These are phyloP conservation scores for Pyropia haitanensis DNA, from an alignment of 23 red algal species.

Conservation along the genomic window DNA sequence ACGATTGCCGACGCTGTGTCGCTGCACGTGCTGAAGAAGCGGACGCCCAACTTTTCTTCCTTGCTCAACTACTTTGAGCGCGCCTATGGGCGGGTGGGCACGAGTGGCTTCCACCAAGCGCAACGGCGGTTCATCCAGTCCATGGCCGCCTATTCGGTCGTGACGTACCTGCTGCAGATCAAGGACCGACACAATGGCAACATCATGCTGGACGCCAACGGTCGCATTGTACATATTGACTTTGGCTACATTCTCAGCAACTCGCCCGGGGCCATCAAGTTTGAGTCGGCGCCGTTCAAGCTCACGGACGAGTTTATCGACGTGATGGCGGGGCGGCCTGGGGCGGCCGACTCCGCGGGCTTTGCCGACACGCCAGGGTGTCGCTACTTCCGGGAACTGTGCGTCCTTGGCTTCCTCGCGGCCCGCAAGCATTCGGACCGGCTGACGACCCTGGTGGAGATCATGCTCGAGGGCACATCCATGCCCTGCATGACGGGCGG, in stretches of 20 bases:
- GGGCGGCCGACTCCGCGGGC: conserved; percentile 45
- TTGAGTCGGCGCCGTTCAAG: conserved; percentile 98
- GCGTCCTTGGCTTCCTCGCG: conserved; percentile 85
- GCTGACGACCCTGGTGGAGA: conserved; percentile 85
- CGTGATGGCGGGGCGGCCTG: conserved; percentile 71
- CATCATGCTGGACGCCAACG: conserved; percentile 87
- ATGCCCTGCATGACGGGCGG: conserved; percentile 96
- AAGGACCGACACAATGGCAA: conserved; percentile 99
- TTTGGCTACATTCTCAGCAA: conserved; percentile 98
- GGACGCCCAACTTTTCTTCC: conserved; percentile 78
- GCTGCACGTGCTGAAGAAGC: conserved; percentile 86
- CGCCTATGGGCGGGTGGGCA: conserved; percentile 56
- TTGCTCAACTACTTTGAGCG: conserved; percentile 85
- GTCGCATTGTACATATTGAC: conserved; percentile 92
- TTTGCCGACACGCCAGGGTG: conserved; percentile 53
- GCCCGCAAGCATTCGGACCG: conserved; percentile 93
- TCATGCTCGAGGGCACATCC: conserved; percentile 91
- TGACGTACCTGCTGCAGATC: conserved; percentile 94
- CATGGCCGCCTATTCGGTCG: conserved; percentile 93
- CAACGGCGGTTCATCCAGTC: conserved; percentile 76
- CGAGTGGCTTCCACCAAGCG: conserved; percentile 43
- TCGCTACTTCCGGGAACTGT: conserved; percentile 90
- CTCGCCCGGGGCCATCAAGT: conserved; percentile 94
- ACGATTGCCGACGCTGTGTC: conserved; percentile 79
- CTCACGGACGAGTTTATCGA: conserved; percentile 86